Base-by-base conservation (phyloP, 306 rosid genomes). In the Pyrus communis region DNA sequence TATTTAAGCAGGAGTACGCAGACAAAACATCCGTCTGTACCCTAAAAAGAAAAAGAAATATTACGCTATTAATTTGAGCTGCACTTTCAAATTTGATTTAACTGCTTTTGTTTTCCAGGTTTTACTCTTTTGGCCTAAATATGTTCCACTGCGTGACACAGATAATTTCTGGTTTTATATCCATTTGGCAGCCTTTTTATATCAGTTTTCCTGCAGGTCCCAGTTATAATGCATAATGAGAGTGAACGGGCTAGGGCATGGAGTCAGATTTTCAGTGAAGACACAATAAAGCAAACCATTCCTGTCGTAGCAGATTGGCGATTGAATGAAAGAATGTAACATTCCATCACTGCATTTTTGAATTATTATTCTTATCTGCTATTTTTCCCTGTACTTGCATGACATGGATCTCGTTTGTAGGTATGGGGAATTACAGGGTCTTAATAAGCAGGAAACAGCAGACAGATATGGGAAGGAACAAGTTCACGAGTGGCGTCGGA, bases 391-490 rank as follows among this genome's bases (percentile, higher is more conserved):
- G 42, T 46, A 7, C 15, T 62, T 38, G 68, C 71, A 42, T 49
- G 67, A 58, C 10, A 40, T 67, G 46, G 38, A 71, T 82, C 17
- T 77, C 70, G 51, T 51, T 81, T 75, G 75, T 79, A 96, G 99
- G 98, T 96, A 96, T 85, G 99, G 99, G 28, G 98, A 96, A 85
- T 76, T 96, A 60, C 99, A 96, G 76, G 99, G 99, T 81, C 98
- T 96, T 40, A 92, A 96, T 78, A 96, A 96, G 79, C 99, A 96
- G 87, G 99, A 96, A 84, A 96, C 99, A 10, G 96, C 99, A 7
- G 98, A 96, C 40, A 91, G 96, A 83, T 96, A 96, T 60, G 99
- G 99, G 52, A 91, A 91, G 78, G 98, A 96, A 77, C 96, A 92
- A 83, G 99, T 96, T 77, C 99, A 96, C 14, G 89, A 91, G 82